Evolutionary conservation across 208 protist species (phyloP), one percentile per base, ranked within the genome.

Genomic region (Trypanosoma mega): DNA sequence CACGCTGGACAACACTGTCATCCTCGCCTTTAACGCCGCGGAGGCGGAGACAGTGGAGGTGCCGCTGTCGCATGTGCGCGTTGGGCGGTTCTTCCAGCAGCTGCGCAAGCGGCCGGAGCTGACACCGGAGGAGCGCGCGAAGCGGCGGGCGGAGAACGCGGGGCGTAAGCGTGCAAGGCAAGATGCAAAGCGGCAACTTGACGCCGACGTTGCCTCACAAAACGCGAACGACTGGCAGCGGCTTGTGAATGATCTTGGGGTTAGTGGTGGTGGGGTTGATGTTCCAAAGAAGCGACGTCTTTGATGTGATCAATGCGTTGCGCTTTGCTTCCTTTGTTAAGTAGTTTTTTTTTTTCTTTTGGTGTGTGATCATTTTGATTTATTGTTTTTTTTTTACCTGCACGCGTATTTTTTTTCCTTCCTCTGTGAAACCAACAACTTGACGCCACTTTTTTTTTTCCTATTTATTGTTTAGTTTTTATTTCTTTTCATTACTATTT

Each of bases 161-260:
- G 55, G 76, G 24, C 46, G 70, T 39, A 88, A 89, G 63, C 72
- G 71, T 2, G 70, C 86, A 63, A 68, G 76, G 16, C 47, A 36
- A 20, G 72, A 80, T 54, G 52, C 57, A 65, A 65, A 82, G 64
- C 54, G 71, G 16, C 73, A 82, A 39, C 31, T 62, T 21, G 68
- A 68, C 11, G 78, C 74, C 9, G 71, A 71, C 58, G 61, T 80
- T 29, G 66, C 85, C 3, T 77, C 66, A 16, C 74, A 86, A 52
- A 81, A 85, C 41, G 80, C 80, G 18, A 77, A 78, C 53, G 87
- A 90, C 46, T 93, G 87, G 83, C 77, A 88, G 45, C 21, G 72
- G 31, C 49, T 87, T 52, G 76, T 90, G 55, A 55, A 61, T 14
- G 85, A 92, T 45, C 75, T 86, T 68, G 78, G 75, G 54, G 9